Base-by-base conservation (phyloP, 805 yeast genomes). In the Debaryomyces castellii region DNA sequence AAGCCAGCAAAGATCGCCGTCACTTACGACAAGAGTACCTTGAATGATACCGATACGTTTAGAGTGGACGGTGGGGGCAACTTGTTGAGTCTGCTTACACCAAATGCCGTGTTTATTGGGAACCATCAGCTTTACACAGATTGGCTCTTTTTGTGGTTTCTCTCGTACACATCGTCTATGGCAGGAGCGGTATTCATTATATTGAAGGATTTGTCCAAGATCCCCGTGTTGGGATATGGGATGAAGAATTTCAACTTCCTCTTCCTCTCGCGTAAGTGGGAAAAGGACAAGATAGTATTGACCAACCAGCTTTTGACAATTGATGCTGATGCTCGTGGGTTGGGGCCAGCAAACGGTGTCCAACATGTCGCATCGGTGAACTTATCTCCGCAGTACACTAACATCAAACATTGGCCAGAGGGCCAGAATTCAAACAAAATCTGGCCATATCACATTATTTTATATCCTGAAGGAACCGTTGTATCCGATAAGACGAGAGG, bases 401-500 rank as follows among this genome's bases (percentile, higher is more conserved):
- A 12, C 4, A 27, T 45, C n/a, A 40, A 36, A 16, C 46, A 51
- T 35, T 69, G 76, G 75, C 74, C 76, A 10, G 41, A 51, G 35
- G 66, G 70, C 2, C 44, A 37, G 3, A 51, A 46, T 46, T 40
- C 62, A 2, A 51, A 54, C 39, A 50, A 59, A 12, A 49, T 60
- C 1, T 69, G 65, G 62, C 74, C 74, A 4, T 83, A 84, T 51
- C 82, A 85, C 74, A 63, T 94, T 39, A 66, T 91, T 18, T 63
- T 94, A 22, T 94, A 86, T 66, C 99, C 99, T 1, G 99, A 94
- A 64, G 99, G 99, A 4, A 94, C 99, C 0, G 94, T 89, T 47
- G 67, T 87, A 44, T 83, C 94, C 32, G 74, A 73, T 4, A 76
- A 80, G 48, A 89, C 96, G 1, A 74, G 80, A 40, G 66, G 55